phyloP scores from a whole-genome alignment of 225 moss, liverwort and hornwort genomes.

The Polytrichum commune region DNA sequence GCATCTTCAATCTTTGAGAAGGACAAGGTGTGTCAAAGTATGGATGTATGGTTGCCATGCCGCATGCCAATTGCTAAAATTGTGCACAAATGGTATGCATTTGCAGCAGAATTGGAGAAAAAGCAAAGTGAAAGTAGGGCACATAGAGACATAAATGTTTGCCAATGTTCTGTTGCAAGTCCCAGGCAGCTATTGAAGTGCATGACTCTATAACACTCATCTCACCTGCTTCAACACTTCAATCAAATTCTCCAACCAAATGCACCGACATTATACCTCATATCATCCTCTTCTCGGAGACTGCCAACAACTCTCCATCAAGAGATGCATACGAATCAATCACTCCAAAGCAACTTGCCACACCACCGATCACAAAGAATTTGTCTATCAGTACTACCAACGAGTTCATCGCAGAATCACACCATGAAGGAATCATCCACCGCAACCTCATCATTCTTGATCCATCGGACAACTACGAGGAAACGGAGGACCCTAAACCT shows the following conservation, averaged over 20 bases:
- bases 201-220: slow-evolving; percentile 24
- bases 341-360: neutral
- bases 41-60: slow-evolving; percentile 19
- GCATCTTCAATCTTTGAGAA: too few relatives aligned
- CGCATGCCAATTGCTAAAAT: neutral
- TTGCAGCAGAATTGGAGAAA: slow-evolving; percentile 14
- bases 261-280: neutral
- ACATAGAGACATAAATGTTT: slow-evolving; percentile 13
- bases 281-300: neutral
- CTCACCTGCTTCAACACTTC: slow-evolving; percentile 15
- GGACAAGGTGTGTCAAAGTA: slow-evolving; percentile 15
- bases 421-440: slow-evolving; percentile 1
- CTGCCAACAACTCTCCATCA: too few relatives aligned
- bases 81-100: slow-evolving; percentile 12
- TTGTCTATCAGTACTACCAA: slow-evolving; percentile 2
- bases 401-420: slow-evolving; percentile 27
- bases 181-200: slow-evolving; percentile 40
- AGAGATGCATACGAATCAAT: too few relatives aligned
- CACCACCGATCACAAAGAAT: slow-evolving; percentile 13
- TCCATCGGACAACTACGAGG: slow-evolving; percentile 1
- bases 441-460: slow-evolving; percentile 8
- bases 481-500: slow-evolving; percentile 6
- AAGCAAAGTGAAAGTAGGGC: slow-evolving; percentile 20
- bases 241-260: slow-evolving; percentile 18
- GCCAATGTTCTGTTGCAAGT: slow-evolving; percentile 63